Evolutionary conservation across 441 rosid species (phyloP).

Genomic region (Pelargonium fulgidum): DNA sequence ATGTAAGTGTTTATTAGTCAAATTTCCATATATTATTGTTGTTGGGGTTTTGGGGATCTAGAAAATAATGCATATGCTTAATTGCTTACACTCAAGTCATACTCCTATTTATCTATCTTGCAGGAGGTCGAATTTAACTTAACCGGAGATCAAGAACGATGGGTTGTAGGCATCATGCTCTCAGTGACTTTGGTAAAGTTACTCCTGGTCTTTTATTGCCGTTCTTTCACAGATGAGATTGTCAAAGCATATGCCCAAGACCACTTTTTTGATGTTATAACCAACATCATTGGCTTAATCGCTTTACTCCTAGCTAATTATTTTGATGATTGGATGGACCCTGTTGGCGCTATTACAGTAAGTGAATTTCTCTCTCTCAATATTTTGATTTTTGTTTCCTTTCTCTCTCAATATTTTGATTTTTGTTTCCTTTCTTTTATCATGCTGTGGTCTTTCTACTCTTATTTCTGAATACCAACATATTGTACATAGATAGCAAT

Average conservation of each 20-base stretch:
- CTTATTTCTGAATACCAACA: too few species aligned
- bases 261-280: slow-evolving; percentile 64
- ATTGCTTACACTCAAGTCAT: slow-evolving; percentile 36
- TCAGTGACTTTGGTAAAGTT: slow-evolving; percentile 49
- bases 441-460: neutral
- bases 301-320: slow-evolving; percentile 48
- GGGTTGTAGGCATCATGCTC: slow-evolving; percentile 73
- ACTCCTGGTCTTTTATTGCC: slow-evolving; percentile 44
- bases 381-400: too few species aligned
- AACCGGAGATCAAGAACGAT: slow-evolving; percentile 42
- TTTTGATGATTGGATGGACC: slow-evolving; percentile 68
- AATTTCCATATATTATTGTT: neutral
- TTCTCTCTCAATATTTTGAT: too few species aligned
- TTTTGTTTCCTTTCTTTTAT: neutral
- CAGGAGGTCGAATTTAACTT: neutral
- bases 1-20: slow-evolving; percentile 26
- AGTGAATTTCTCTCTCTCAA: slow-evolving; percentile 20
- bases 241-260: slow-evolving; percentile 63
- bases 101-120: slow-evolving; percentile 14
- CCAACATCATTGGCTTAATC: slow-evolving; percentile 54
- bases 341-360: slow-evolving; percentile 54
- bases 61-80: neutral
- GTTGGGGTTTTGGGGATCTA: neutral
- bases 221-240: slow-evolving; percentile 53
- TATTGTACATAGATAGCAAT: too few species aligned